phyloP scores from a whole-genome alignment of 1,284 basidiomycete genomes.

The Sporisorium graminicola region DNA sequence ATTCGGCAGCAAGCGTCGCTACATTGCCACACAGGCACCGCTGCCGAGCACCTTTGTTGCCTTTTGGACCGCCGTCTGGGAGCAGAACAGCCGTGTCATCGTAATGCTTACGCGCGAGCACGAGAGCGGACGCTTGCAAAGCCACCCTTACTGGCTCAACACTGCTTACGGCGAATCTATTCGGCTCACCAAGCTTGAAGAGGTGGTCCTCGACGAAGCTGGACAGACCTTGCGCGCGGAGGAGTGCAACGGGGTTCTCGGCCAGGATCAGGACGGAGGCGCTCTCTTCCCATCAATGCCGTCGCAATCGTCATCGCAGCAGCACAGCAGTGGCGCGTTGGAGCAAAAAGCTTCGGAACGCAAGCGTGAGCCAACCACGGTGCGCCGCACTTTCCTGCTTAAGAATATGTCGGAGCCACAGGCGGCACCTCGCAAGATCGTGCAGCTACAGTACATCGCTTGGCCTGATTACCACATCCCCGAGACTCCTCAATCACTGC shows the following conservation, averaged over 20 bases:
- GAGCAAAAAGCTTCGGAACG: neutral
- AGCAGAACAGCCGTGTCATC: slow-evolving; percentile 74
- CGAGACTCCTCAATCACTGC: slow-evolving; percentile 54
- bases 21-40: slow-evolving; percentile 97
- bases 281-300: slow-evolving; percentile 51
- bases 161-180: slow-evolving; percentile 76
- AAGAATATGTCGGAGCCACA: slow-evolving; percentile 32
- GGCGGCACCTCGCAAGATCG: slow-evolving; percentile 36
- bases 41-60: slow-evolving; percentile 88
- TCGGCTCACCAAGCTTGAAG: slow-evolving; percentile 50
- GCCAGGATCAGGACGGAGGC: slow-evolving; percentile 28
- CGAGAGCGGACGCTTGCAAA: slow-evolving; percentile 89
- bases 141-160: slow-evolving; percentile 89
- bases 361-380: slow-evolving; percentile 34
- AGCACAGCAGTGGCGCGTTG: neutral
- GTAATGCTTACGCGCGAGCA: slow-evolving; percentile 88
- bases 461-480: slow-evolving; percentile 69
- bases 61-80: slow-evolving; percentile 84
- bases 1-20: slow-evolving; percentile 72
- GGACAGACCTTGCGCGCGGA: slow-evolving; percentile 39
- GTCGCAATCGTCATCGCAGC: slow-evolving; percentile 14
- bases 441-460: slow-evolving; percentile 65
- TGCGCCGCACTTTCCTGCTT: slow-evolving; percentile 56
- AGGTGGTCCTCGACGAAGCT: slow-evolving; percentile 46
- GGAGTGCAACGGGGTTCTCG: slow-evolving; percentile 22